Base-by-base conservation (phyloP, 495 filamentous ascomycete species). In the Penicillium bialowiezense region DNA sequence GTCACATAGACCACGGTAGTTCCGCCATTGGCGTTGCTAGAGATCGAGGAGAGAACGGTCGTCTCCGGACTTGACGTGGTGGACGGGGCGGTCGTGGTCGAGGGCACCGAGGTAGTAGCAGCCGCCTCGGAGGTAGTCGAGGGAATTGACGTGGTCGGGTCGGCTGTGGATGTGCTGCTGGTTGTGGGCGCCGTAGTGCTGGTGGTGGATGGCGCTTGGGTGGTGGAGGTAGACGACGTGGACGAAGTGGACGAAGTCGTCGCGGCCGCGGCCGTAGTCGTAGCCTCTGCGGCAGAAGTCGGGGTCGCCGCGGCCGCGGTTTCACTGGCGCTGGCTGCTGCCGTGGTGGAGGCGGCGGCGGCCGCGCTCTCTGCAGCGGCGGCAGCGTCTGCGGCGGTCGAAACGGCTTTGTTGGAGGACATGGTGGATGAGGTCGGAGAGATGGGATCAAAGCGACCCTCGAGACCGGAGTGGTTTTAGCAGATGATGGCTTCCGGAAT, bases 91-190 rank as follows among this genome's bases (percentile, higher is more conserved):
- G 51, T 50, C n/a, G 46, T 53, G 7, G 33, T 56, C 3, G 50
- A 39, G n/a, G 51, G 28, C 9, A 48, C 34, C 15, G 48, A 17
- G 14, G 60, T 41, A 19, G 58, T 31, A 17, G 37, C 13, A 12
- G 41, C 41, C 2, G 53, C 43, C 9, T 26, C n/a, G n/a, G n/a
- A n/a, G n/a, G 48, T 44, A 8, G 54, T 43, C 10, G 72, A 55
- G 3, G 69, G 39, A 6, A 55, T 40, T 1, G 58, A 32, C n/a
- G 46, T 48, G 24, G 49, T 54, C 5, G 64, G 31, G 24, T 54
- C 50, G 13, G 68, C 60, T 10, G 69, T 46, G 15, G 71, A 41
- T 15, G 62, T 38, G 5, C 64, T 37, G 41, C 71, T 48, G n/a
- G 50, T 59, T 48, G 50, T 37, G 40, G 35, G 34, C 29, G 44